Percentiles rank a stretch among this genome's conserved stretches.
Conservation (phyloP, 768 basidiomycete species). For the Boletus eberwhitei region DNA sequence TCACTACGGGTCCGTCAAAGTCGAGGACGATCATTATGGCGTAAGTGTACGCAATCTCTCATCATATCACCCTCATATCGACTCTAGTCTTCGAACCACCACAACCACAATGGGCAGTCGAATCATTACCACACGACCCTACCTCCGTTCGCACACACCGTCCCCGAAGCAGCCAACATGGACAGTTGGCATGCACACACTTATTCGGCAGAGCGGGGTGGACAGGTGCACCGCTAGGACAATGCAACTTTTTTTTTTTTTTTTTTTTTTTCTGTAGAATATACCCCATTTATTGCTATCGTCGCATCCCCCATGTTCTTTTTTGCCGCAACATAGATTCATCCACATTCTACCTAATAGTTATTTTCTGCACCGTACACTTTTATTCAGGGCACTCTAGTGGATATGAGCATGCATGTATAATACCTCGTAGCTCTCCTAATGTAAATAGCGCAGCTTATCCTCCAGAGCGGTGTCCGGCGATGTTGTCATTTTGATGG, state of each 20-base stretch:
- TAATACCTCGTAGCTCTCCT: constrained; percentile 30
- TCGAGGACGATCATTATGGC: constrained; percentile 62
- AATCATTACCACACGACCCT: constrained; percentile 42
- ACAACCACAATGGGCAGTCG: constrained; percentile 33
- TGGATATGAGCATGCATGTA: constrained; percentile 40
- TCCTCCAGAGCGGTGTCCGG: constrained; percentile 1
- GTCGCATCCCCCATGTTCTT: constrained; percentile 10
- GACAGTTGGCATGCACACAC: constrained; percentile 54
- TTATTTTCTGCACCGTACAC: constrained; percentile 34
- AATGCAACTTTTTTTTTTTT: neutral
- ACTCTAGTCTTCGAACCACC: constrained; percentile 31
- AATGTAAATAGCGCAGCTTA: constrained; percentile 32
- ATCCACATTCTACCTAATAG: constrained; percentile 32
- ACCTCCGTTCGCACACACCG: constrained; percentile 46
- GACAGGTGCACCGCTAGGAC: constrained; percentile 55
- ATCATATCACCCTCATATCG: neutral
- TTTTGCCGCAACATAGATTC: constrained; percentile 25
- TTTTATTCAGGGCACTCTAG: constrained; percentile 34
- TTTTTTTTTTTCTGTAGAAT: constrained; percentile 22
- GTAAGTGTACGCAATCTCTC: constrained; percentile 34
- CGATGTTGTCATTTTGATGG: too few species aligned
- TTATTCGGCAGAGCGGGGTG: constrained; percentile 62
- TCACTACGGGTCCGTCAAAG: constrained; percentile 57
- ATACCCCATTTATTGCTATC: constrained; percentile 38
- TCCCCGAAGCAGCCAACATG: constrained; percentile 40